These are phyloP conservation scores for Pythium phragmiticola DNA, from an alignment of 352 stramenopile species.

Conservation along the genomic window DNA sequence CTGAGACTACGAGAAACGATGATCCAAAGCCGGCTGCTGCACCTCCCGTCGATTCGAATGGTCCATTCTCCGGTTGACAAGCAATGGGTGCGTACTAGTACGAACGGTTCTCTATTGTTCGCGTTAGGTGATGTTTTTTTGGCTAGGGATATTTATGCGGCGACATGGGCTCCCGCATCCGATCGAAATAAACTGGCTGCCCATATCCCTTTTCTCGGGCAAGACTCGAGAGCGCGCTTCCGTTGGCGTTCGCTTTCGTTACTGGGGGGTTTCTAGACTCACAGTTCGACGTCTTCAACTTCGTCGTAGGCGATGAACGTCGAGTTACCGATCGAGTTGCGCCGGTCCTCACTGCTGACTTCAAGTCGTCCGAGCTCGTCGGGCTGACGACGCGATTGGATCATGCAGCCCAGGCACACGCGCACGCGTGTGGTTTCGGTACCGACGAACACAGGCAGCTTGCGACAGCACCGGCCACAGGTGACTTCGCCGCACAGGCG, in stretches of 20 bases:
- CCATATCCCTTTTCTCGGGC: neutral
- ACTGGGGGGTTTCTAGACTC: too few relatives aligned
- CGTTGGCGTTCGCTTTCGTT: conserved; percentile 11
- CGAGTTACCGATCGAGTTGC: conserved; percentile 59
- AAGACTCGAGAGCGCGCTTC: conserved; percentile 8
- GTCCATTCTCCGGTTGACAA: neutral
- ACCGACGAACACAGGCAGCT: conserved; percentile 69
- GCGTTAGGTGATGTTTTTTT: conserved; percentile 2
- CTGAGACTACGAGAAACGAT: neutral
- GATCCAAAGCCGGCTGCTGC: neutral
- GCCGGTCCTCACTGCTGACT: conserved; percentile 32
- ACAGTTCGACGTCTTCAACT: conserved; percentile 17
- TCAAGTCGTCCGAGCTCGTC: conserved; percentile 43
- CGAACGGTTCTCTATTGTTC: conserved; percentile 10
- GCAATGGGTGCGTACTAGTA: neutral
- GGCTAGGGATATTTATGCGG: conserved; percentile 15
- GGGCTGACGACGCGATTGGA: conserved; percentile 60
- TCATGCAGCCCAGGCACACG: conserved; percentile 76
- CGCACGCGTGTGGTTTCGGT: conserved; percentile 60
- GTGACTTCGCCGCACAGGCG: conserved; percentile 66
- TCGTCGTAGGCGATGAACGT: conserved; percentile 76
- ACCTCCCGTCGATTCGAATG: neutral
- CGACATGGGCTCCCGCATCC: neutral
- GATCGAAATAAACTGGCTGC: conserved; percentile 6
- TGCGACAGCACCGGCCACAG: conserved; percentile 71